Percentiles rank a stretch among this genome's conserved stretches.
Conservation (phyloP, 1,284 basidiomycete species). For the Cryptococcus sp. region DNA sequence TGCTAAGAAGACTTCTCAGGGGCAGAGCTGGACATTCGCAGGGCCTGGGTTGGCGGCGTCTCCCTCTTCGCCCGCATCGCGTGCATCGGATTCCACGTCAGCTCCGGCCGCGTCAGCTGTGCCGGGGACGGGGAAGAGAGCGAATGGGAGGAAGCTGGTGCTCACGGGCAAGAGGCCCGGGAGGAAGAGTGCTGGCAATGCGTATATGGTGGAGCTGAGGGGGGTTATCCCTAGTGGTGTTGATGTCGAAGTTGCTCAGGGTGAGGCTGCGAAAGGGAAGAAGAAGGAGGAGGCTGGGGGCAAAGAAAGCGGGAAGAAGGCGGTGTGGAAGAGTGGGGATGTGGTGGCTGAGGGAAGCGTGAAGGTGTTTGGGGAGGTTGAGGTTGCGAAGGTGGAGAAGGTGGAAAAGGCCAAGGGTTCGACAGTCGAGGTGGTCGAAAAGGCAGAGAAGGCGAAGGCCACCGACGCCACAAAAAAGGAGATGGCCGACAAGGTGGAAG, state of each 20-base stretch:
- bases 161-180: too few species aligned
- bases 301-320: slow-evolving; percentile 17
- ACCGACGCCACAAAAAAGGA: too few species aligned
- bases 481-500: neutral
- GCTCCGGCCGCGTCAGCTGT: too few species aligned
- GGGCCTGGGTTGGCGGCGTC: slow-evolving; percentile 10
- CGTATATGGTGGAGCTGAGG: too few species aligned
- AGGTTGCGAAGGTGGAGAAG: neutral
- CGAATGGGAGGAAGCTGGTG: too few species aligned
- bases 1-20: neutral
- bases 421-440: neutral
- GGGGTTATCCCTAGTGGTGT: slow-evolving; percentile 14
- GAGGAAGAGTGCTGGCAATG: too few species aligned
- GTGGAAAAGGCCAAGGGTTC: neutral
- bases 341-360: neutral
- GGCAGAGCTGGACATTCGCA: slow-evolving; percentile 6
- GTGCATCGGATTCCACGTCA: too few species aligned
- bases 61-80: slow-evolving; percentile 3
- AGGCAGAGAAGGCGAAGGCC: neutral
- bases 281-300: slow-evolving; percentile 9
- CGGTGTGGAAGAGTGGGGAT: slow-evolving; percentile 9
- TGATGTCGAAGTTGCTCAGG: slow-evolving; percentile 11
- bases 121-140: too few species aligned
- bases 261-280: neutral
- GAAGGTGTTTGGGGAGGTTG: slow-evolving; percentile 1